Evolutionary conservation across 257 asterid genomes (phyloP).

Genomic region (Voacanga thouarsii): DNA sequence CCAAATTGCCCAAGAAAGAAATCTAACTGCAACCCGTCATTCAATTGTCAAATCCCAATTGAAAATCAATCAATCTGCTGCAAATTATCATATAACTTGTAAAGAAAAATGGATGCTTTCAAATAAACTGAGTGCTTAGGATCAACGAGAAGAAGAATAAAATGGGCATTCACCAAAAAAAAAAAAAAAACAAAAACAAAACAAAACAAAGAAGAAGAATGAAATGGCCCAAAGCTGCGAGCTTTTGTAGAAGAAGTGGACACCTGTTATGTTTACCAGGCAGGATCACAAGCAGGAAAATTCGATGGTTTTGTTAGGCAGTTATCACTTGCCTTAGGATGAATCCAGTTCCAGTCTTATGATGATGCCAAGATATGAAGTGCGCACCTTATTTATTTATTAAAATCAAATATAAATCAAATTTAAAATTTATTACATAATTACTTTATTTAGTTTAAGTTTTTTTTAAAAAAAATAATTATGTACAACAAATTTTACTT

Average conservation of each 20-base stretch:
- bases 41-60: conserved; percentile 1
- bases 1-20: conserved; percentile 16
- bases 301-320: not conserved
- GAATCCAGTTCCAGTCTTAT: not conserved
- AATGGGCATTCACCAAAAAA: not conserved
- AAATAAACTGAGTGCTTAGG: not conserved
- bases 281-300: not conserved
- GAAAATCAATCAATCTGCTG: not conserved
- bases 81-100: not conserved
- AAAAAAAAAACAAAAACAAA: too few relatives aligned
- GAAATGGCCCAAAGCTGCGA: not conserved
- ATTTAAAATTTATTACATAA: too few relatives aligned
- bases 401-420: too few relatives aligned
- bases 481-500: too few relatives aligned
- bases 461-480: too few relatives aligned
- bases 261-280: not conserved
- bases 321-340: not conserved
- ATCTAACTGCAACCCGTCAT: not conserved
- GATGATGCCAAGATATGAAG: too few relatives aligned
- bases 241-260: not conserved
- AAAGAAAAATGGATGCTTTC: not conserved
- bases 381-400: too few relatives aligned
- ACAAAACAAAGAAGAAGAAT: not conserved
- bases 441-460: too few relatives aligned
- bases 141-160: not conserved